Evolutionary conservation across 1,139 yeast species (phyloP).

Genomic region (Suhomyces atakaporum): DNA sequence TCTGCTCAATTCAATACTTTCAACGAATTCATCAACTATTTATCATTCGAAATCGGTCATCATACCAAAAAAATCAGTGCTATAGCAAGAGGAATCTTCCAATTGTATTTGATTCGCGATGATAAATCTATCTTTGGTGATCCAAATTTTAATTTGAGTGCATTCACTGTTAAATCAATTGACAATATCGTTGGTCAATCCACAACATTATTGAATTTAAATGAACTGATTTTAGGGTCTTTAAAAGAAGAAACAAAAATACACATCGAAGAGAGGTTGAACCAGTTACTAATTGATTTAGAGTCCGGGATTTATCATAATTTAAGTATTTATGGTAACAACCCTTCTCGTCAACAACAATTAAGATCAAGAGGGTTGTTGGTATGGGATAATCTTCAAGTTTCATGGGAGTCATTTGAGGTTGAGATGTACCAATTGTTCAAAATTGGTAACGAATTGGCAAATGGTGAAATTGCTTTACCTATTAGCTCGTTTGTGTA

Average conservation of each 20-base stretch:
- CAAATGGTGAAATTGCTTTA: slow-evolving; percentile 31
- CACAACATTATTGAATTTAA: slow-evolving; percentile 16
- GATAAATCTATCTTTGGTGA: slow-evolving; percentile 52
- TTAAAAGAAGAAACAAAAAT: slow-evolving; percentile 11
- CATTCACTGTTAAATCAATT: slow-evolving; percentile 23
- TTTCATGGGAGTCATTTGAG: slow-evolving; percentile 58
- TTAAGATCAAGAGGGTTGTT: slow-evolving; percentile 54
- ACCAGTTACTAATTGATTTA: slow-evolving; percentile 31
- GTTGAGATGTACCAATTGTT: slow-evolving; percentile 34
- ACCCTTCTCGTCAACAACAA: slow-evolving; percentile 83
- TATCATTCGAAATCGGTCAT: slow-evolving; percentile 34
- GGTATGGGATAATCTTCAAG: slow-evolving; percentile 83
- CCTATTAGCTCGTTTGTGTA: slow-evolving; percentile 73
- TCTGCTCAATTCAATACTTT: slow-evolving; percentile 28
- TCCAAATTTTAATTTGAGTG: slow-evolving; percentile 18
- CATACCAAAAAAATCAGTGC: slow-evolving; percentile 42
- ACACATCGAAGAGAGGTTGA: slow-evolving; percentile 13
- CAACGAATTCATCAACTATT: slow-evolving; percentile 38
- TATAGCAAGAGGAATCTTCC: slow-evolving; percentile 61
- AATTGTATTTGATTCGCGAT: slow-evolving; percentile 60
- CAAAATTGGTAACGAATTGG: slow-evolving; percentile 36
- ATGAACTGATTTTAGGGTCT: slow-evolving; percentile 7
- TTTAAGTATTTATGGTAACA: slow-evolving; percentile 62
- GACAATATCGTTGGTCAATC: slow-evolving; percentile 31
- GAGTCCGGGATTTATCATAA: slow-evolving; percentile 56